A percentile compares a stretch with the other conserved stretches of the same genome.
phyloP scores from a whole-genome alignment of 2,329 filamentous ascomycete genomes.

The Fusarium anguioides region DNA sequence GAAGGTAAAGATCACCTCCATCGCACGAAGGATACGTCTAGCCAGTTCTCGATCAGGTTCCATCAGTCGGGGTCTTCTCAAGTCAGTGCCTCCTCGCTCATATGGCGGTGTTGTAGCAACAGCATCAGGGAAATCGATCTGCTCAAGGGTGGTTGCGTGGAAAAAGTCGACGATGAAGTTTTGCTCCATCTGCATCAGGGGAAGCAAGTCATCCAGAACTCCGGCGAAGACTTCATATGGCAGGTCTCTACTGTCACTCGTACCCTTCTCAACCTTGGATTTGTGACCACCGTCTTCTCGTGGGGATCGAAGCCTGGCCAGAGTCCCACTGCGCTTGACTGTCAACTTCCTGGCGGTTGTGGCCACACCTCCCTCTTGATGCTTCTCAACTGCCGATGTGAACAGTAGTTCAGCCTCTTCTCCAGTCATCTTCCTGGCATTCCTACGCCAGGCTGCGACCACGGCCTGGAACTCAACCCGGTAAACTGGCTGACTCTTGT shows the following conservation, averaged over 20 bases:
- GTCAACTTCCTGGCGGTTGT: slow-evolving; percentile 88
- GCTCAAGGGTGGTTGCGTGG: slow-evolving; percentile 87
- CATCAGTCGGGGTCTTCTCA: slow-evolving; percentile 80
- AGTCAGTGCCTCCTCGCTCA: slow-evolving; percentile 76
- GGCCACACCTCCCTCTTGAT: slow-evolving; percentile 77
- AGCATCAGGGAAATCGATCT: slow-evolving; percentile 83
- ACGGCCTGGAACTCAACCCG: slow-evolving; percentile 84
- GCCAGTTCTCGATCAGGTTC: slow-evolving; percentile 90
- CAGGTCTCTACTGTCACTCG: slow-evolving; percentile 72
- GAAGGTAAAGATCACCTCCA: slow-evolving; percentile 89
- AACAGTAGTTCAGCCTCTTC: slow-evolving; percentile 91
- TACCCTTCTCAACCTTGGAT: slow-evolving; percentile 65
- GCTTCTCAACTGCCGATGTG: slow-evolving; percentile 84
- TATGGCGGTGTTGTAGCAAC: slow-evolving; percentile 74
- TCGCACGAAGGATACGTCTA: slow-evolving; percentile 83
- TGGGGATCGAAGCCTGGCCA: slow-evolving; percentile 78
- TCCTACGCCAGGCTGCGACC: slow-evolving; percentile 80
- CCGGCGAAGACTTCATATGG: slow-evolving; percentile 85
- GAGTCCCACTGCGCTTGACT: slow-evolving; percentile 91
- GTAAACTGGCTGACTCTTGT: slow-evolving; percentile 80
- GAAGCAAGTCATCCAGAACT: slow-evolving; percentile 83
- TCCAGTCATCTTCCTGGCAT: slow-evolving; percentile 77
- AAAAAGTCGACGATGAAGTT: slow-evolving; percentile 98
- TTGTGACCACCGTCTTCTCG: slow-evolving; percentile 69
- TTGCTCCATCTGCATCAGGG: slow-evolving; percentile 90